Base-by-base conservation (phyloP, 352 stramenopile species). In the Phytophthora syringae region DNA sequence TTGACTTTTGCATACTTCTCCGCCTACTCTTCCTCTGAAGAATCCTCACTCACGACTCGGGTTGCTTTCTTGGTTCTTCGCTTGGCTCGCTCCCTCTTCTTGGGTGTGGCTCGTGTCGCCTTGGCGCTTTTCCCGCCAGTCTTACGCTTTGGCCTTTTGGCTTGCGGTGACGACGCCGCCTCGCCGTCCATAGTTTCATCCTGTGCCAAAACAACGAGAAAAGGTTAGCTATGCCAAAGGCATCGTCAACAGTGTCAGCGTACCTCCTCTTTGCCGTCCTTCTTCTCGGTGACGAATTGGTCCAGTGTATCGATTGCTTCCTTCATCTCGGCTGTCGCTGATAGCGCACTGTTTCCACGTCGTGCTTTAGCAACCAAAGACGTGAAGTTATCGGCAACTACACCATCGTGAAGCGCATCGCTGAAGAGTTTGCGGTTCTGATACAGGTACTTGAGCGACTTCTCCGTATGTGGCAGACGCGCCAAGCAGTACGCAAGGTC, bases 401-500 rank as follows among this genome's bases (percentile, higher is more conserved):
- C 86, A 32, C 87, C 71, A 72, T 99, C 96, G 45, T 87, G 88
- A 9, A 98, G 84, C 40, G 96, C 97, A 18, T 96, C 80, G 53
- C 94, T 96, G 70, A 98, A 97, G n/a, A 94, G 60, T 47, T 90
- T 92, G 16, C 79, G 79, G 48, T 87, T 89, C 59, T 99, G 92
- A 28, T 93, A 77, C 27, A 99, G 74, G 53, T 86, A 96, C 64
- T 97, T 97, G 20, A 99, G 75, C 24, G 90, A 97, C 61, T 98
- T 98, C 44, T 99, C 96, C 42, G 93, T 98, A 40, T 98, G 82
- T 39, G 96, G 89, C 24, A 99, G 72, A 48, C 96, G 86, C 7
- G 95, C 81, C 47, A 99, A 83, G 63, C 97, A 99, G 64, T 97
- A 99, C 0, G 96, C 86, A 39, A 99, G 68, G 65, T 99, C 93